Percentiles rank a stretch among this genome's conserved stretches.
These are phyloP conservation scores for Pholiota molesta DNA, from an alignment of 768 basidiomycete species.

Conservation along the genomic window DNA sequence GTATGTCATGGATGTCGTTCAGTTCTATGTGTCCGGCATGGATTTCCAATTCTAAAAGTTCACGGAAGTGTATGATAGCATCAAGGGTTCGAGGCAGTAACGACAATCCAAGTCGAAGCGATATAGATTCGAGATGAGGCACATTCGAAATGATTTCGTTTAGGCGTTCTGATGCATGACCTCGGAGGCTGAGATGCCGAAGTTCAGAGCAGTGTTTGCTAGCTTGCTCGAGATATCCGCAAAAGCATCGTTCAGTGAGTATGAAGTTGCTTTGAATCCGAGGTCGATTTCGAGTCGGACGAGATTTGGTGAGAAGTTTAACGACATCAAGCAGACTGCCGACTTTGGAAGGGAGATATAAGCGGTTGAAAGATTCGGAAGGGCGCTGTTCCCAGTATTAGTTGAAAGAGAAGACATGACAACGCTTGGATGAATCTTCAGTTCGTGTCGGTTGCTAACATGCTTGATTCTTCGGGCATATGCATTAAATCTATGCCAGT, in stretches of 20 bases:
- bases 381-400: conserved; percentile 10
- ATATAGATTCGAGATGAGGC: conserved; percentile 36
- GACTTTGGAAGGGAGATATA: conserved; percentile 31
- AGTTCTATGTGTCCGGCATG: conserved; percentile 42
- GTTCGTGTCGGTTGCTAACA: conserved; percentile 32
- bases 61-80: conserved; percentile 38
- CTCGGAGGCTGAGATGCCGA: conserved; percentile 41
- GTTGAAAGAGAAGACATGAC: not conserved
- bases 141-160: conserved; percentile 35
- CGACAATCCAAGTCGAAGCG: conserved; percentile 41
- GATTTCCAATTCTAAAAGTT: conserved; percentile 43
- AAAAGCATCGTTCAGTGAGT: conserved; percentile 24
- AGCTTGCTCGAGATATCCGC: conserved; percentile 31
- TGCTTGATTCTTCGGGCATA: conserved; percentile 42
- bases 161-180: conserved; percentile 31
- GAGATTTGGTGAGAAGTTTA: conserved; percentile 38
- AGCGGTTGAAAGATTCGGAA: conserved; percentile 32
- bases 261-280: conserved; percentile 33
- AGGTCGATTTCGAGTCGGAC: conserved; percentile 41
- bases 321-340: conserved; percentile 26
- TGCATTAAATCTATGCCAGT: conserved; percentile 30
- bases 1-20: conserved; percentile 23
- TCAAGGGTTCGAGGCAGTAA: conserved; percentile 38
- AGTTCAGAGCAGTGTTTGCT: conserved; percentile 32
- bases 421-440: conserved; percentile 15